Conservation (phyloP, 352 stramenopile genomes). For the Globisporangium splendens region DNA sequence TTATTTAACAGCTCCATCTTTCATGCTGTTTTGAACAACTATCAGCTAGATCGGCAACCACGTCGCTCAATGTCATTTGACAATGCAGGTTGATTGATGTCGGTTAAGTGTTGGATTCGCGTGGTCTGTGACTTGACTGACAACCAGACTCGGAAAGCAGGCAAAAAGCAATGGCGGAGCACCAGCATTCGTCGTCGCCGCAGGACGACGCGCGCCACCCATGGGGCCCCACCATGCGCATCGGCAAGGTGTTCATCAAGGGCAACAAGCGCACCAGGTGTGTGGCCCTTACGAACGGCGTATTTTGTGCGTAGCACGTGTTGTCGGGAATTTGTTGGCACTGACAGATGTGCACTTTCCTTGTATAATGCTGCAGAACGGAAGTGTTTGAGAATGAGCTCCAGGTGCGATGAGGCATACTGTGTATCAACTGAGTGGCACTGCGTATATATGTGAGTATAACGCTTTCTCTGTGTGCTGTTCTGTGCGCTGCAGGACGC, state of each 20-base stretch:
- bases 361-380: conserved; percentile 30
- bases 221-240: conserved; percentile 77
- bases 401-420: conserved; percentile 31
- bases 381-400: conserved; percentile 87
- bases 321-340: background rate
- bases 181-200: conserved; percentile 5
- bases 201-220: conserved; percentile 42
- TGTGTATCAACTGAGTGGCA: too few species aligned
- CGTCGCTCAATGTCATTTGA: background rate
- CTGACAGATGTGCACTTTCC: background rate
- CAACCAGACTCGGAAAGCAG: conserved; percentile 1
- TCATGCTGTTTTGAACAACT: too few species aligned
- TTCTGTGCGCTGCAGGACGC: conserved; percentile 27
- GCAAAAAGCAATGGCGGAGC: conserved; percentile 8
- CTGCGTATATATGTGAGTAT: background rate
- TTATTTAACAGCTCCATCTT: too few species aligned
- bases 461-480: background rate
- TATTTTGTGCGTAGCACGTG: background rate
- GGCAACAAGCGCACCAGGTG: conserved; percentile 87
- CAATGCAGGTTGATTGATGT: background rate
- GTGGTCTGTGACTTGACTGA: background rate
- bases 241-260: conserved; percentile 85
- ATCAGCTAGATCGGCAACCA: too few species aligned
- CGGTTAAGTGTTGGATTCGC: conserved; percentile 4
- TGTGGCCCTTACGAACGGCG: background rate